Evolutionary conservation across 2,329 filamentous ascomycete genomes (phyloP), one percentile per base, ranked within the genome.

Genomic region (Clonostachys byssicola): DNA sequence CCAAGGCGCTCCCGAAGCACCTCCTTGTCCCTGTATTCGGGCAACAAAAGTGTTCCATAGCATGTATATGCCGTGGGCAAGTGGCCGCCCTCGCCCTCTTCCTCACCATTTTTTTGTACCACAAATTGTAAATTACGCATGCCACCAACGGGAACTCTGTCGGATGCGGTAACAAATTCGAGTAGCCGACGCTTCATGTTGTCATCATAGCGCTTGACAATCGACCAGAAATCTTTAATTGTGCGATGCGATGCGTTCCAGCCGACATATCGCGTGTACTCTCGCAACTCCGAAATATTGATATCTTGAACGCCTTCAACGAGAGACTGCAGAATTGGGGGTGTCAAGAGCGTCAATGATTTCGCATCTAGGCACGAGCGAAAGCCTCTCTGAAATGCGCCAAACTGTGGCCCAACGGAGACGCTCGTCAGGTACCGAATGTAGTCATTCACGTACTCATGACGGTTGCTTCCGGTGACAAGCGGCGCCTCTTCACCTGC

Each of bases 141-240:
- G 4, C 94, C 94, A 17, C 89, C 91, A 0, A 96, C 88, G 0
- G 94, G 94, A 3, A 97, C 81, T 3, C 94, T 80, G 60, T 96
- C 92, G 56, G 86, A 92, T 1, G 92, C 92, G 13, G 94, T 99
- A 33, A 99, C 92, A 59, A 99, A 99, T 63, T 96, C 91, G 34
- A 99, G 75, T 34, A 99, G 70, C 57, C 81, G 83, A 45, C 83
- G 80, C 65, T 86, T 86, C 74, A 92, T 86, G 41, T 78, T 74
- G 14, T 85, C 75, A 49, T 82, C 76, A 60, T 81, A 94, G 35
- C 63, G 66, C 53, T 78, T 78, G 2, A 96, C 87, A 8, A 96
- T 78, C 12, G 75, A 75, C 94, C 94, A 99, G 63, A 99, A 97
- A 55, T 88, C 81, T 20, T 74, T 71, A 40, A 99, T 83, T 1